These are phyloP conservation scores for Centella asiatica DNA, from an alignment of 129 eudicot genomes.

Conservation along the genomic window DNA sequence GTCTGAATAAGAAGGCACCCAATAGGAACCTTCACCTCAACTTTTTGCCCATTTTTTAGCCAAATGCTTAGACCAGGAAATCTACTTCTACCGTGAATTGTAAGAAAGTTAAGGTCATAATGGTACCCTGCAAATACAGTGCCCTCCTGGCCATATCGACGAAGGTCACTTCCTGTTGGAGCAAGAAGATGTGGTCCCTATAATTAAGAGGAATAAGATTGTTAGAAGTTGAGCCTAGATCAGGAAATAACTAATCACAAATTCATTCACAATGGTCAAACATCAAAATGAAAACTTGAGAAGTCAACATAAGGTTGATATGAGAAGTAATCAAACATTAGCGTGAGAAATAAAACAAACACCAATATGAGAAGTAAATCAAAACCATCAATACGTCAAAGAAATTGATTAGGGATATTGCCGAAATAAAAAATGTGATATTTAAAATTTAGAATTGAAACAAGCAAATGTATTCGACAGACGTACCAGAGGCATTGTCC, in stretches of 20 bases:
- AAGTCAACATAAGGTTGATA: no score
- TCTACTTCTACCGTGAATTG: conserved; percentile 92
- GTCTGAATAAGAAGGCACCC: conserved; percentile 95
- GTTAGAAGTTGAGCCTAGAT: conserved; percentile 5
- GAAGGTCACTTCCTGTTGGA: conserved; percentile 94
- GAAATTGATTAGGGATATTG: no score
- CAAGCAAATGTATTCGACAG: no score
- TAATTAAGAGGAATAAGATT: conserved; percentile 11
- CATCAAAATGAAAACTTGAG: neutral
- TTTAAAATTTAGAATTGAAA: no score
- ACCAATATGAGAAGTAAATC: no score
- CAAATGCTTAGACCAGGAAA: conserved; percentile 92
- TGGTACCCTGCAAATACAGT: conserved; percentile 97
- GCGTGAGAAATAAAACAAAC: no score
- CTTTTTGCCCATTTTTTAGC: conserved; percentile 77
- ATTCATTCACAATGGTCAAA: neutral
- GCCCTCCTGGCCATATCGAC: conserved; percentile 75
- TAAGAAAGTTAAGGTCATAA: conserved; percentile 89
- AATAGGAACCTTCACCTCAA: conserved; percentile 80
- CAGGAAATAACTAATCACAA: neutral
- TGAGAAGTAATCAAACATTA: no score
- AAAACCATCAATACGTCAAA: no score
- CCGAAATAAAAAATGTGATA: no score
- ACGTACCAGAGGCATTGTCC: no score
- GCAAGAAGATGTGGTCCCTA: conserved; percentile 99